A percentile compares a stretch with the other conserved stretches of the same genome.
These are phyloP conservation scores for Floccularia luteovirens DNA, from an alignment of 768 basidiomycete genomes.

Conservation along the genomic window DNA sequence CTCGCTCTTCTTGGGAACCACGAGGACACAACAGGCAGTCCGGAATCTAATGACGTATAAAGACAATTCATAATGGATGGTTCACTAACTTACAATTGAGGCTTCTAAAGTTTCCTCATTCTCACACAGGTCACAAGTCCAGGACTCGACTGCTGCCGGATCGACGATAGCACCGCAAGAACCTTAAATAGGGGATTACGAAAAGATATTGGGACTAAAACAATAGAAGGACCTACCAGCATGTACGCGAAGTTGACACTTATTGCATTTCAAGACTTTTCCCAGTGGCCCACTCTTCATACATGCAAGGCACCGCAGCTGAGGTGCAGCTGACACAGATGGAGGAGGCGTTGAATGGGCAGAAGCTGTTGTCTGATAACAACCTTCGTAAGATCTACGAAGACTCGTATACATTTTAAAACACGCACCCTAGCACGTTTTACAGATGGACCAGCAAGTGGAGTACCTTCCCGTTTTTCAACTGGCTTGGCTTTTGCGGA, in stretches of 20 bases:
- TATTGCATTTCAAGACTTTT: conserved; percentile 75
- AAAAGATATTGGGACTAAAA: not conserved
- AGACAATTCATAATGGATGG: conserved; percentile 3
- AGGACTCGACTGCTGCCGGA: conserved; percentile 56
- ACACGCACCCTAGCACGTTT: conserved; percentile 38
- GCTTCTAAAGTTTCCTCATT: conserved; percentile 80
- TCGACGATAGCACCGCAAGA: conserved; percentile 65
- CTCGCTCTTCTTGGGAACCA: conserved; percentile 38
- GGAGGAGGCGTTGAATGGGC: conserved; percentile 64
- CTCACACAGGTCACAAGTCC: conserved; percentile 84
- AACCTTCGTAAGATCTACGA: not conserved
- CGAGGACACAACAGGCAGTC: conserved; percentile 84
- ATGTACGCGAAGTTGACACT: conserved; percentile 75
- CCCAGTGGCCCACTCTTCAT: conserved; percentile 66
- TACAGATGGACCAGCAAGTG: conserved; percentile 32
- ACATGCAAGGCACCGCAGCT: conserved; percentile 71
- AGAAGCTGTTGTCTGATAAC: conserved; percentile 36
- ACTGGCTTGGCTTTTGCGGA: conserved; percentile 41
- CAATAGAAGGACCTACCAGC: conserved; percentile 44
- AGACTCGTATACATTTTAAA: not conserved
- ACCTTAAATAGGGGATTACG: conserved; percentile 25
- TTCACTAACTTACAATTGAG: conserved; percentile 51
- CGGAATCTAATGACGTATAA: conserved; percentile 44
- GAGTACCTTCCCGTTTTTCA: conserved; percentile 61
- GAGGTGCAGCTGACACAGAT: conserved; percentile 39